Base-by-base conservation (phyloP, 306 rosid species). In the Rubus parviflorus region DNA sequence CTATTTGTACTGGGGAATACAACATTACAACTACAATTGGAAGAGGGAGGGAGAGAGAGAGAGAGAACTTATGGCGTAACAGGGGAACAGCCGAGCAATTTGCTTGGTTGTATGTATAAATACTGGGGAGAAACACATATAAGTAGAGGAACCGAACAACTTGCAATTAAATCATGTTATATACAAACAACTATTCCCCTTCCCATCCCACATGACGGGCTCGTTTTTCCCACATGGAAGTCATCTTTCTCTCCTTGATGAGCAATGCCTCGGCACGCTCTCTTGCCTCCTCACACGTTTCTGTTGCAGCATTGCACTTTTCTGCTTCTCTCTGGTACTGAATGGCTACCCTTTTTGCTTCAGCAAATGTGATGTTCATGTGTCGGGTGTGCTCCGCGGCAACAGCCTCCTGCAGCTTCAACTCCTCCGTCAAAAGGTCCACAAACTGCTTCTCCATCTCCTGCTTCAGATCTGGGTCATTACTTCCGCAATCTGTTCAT, bases 371-470 rank as follows among this genome's bases (percentile, higher is more conserved):
- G 77, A 89, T 74, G 84, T 92, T 92, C 97, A 88, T 95, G 83
- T 88, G 99, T 37, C 87, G 92, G 3, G 75, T 74, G 83, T 86
- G 92, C 51, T 92, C 99, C 38, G 87, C 77, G 0, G 92, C 62
- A 75, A 95, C 99, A 43, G 96, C 81, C 81, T 88, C 93, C 82
- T 95, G 99, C 81, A 95, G 83, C 86, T 89, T 95, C 79, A 95
- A 81, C 86, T 95, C 99, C 81, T 95, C 99, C 0, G 93, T 82
- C 17, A 95, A 86, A 46, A 95, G 97, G 76, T 95, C 99, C 81
- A 95, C 97, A 79, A 90, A 88, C 58, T 92, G 97, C 89, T 95
- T 95, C 86, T 95, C 97, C 99, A 95, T 90, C 84, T 95, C 99
- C 73, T 86, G 91, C 90, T 86, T 92, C 51, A 92, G 85, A 70